A percentile compares a stretch with the other conserved stretches of the same genome.
phyloP scores from a whole-genome alignment of 169 alveolate species.

The Perkinsus marinus region DNA sequence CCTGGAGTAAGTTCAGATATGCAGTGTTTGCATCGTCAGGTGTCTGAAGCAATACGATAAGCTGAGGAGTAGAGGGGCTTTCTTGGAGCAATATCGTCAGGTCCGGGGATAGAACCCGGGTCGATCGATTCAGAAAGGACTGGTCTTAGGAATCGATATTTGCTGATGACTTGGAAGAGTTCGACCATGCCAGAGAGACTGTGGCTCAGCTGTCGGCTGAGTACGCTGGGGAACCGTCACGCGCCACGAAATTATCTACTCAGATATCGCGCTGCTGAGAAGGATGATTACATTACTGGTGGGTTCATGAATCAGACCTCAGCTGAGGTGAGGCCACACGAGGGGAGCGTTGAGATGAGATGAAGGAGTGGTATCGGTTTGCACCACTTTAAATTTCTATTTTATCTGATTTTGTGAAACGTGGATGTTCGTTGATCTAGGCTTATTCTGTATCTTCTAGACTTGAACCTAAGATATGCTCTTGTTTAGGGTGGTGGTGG shows the following conservation, averaged over 20 bases:
- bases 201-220: not conserved
- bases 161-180: not conserved
- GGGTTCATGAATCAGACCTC: not conserved
- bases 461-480: too few species aligned
- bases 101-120: not conserved
- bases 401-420: too few species aligned
- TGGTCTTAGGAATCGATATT: not conserved
- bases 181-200: not conserved
- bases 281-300: not conserved
- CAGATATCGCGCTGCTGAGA: not conserved
- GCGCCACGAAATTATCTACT: not conserved
- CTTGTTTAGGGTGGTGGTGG: not conserved
- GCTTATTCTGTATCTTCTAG: too few species aligned
- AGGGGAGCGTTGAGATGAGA: not conserved
- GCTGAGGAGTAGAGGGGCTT: constrained; percentile 87
- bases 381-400: too few species aligned
- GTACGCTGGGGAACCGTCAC: not conserved
- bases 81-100: constrained; percentile 76
- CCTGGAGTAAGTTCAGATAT: not conserved
- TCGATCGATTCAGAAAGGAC: too few species aligned
- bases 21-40: constrained; percentile 49
- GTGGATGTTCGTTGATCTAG: too few species aligned
- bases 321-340: not conserved
- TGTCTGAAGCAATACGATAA: constrained; percentile 81
- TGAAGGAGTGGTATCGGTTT: not conserved